Conservation (phyloP, 345 rosid genomes). For the Brassica incana region DNA sequence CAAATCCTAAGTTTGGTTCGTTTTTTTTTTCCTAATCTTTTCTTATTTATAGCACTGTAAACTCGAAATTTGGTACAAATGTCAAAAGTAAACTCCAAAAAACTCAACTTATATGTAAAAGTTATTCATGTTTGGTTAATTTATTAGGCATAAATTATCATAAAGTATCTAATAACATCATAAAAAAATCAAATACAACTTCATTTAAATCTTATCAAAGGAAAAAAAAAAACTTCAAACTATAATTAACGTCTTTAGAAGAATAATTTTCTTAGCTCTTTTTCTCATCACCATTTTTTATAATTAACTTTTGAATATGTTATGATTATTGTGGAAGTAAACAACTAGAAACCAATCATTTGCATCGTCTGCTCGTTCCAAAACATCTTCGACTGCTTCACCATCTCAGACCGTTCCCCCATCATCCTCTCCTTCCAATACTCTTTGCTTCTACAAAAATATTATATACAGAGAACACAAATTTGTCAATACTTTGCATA, state of each 20-base stretch:
- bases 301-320: not conserved
- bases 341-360: conserved; percentile 55
- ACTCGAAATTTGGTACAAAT: no score
- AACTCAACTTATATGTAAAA: not conserved
- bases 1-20: no score
- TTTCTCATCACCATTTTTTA: not conserved
- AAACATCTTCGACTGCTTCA: conserved; percentile 70
- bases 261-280: not conserved
- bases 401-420: conserved; percentile 59
- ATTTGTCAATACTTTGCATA: not conserved
- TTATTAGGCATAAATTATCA: not conserved
- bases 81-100: no score
- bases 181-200: not conserved
- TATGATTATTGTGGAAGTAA: not conserved
- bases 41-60: no score
- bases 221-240: not conserved
- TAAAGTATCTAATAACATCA: not conserved
- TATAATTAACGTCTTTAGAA: no score
- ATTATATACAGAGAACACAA: not conserved
- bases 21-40: no score
- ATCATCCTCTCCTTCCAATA: conserved; percentile 68
- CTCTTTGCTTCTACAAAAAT: conserved; percentile 60
- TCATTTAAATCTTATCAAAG: not conserved
- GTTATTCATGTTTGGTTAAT: not conserved
- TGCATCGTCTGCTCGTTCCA: conserved; percentile 70